Percentiles rank a stretch among this genome's conserved stretches.
Conservation (phyloP, 345 rosid species). For the Linum tenue region DNA sequence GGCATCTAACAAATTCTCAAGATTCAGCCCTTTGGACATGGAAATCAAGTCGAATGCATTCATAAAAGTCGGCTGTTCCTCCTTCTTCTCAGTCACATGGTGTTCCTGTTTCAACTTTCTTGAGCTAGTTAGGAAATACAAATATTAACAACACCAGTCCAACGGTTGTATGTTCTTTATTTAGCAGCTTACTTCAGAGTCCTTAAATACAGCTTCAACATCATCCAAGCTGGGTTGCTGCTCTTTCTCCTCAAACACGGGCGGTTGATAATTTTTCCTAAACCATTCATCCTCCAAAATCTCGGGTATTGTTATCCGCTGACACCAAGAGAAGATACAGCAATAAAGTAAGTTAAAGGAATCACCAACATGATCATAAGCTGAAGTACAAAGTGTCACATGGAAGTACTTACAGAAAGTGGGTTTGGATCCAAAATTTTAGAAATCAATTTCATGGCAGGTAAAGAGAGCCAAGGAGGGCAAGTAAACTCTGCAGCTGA, state of each 20-base stretch:
- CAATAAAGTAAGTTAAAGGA: constrained; percentile 1
- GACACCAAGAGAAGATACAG: constrained; percentile 16
- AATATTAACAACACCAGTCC: constrained; percentile 4
- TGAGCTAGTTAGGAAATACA: not conserved
- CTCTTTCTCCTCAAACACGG: constrained; percentile 71
- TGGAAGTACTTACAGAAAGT: constrained; percentile 60
- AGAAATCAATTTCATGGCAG: constrained; percentile 76
- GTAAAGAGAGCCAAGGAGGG: constrained; percentile 90
- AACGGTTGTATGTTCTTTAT: not conserved
- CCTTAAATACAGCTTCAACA: constrained; percentile 87
- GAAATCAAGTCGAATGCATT: constrained; percentile 93
- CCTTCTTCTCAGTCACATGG: constrained; percentile 77
- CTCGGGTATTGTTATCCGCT: constrained; percentile 83
- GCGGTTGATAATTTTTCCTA: constrained; percentile 69
- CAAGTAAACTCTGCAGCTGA: constrained; percentile 89
- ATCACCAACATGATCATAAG: constrained; percentile 4
- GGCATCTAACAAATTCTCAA: constrained; percentile 66
- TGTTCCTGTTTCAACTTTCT: constrained; percentile 45
- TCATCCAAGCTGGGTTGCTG: constrained; percentile 58
- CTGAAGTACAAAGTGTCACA: not conserved
- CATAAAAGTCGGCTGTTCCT: constrained; percentile 75
- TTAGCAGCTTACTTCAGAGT: constrained; percentile 54
- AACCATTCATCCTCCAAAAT: constrained; percentile 86
- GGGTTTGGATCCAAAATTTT: constrained; percentile 87
- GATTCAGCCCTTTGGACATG: constrained; percentile 81